phyloP scores from a whole-genome alignment of 225 moss, liverwort and hornwort species.

The Straminergon stramineum region DNA sequence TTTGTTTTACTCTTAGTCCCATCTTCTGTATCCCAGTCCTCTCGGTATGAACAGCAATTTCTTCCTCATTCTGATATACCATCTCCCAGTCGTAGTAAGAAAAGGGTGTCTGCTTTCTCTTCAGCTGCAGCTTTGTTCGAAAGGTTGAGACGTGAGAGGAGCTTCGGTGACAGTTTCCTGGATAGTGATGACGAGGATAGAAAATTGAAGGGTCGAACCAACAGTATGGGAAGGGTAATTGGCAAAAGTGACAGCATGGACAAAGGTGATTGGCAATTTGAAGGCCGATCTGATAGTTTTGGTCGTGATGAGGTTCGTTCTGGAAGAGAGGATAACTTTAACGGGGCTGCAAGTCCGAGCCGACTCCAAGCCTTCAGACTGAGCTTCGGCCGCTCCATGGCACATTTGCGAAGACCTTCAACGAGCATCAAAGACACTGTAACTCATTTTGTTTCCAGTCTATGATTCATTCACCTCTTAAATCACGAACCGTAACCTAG shows the following conservation, averaged over 20 bases:
- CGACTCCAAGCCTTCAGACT: conserved; percentile 42
- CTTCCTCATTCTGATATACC: conserved; percentile 39
- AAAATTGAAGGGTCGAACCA: conserved; percentile 38
- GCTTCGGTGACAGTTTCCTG: conserved; percentile 26
- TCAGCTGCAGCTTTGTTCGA: conserved; percentile 84
- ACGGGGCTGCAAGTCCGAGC: conserved; percentile 42
- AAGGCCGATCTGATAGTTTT: conserved; percentile 36
- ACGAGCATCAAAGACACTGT: conserved; percentile 46
- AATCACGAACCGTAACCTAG: background rate
- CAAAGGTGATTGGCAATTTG: conserved; percentile 29
- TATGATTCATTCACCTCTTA: background rate
- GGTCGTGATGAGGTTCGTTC: conserved; percentile 34
- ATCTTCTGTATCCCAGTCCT: conserved; percentile 31
- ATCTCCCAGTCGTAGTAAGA: conserved; percentile 42
- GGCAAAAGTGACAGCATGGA: conserved; percentile 29
- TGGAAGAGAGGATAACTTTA: conserved; percentile 20
- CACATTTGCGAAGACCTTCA: conserved; percentile 53
- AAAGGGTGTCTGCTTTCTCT: conserved; percentile 62
- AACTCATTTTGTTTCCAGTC: background rate
- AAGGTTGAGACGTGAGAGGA: conserved; percentile 60
- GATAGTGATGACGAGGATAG: conserved; percentile 47
- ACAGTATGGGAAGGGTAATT: conserved; percentile 27
- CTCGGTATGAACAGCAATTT: conserved; percentile 39
- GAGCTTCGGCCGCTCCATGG: conserved; percentile 57
- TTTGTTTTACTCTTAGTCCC: conserved; percentile 79